These are phyloP conservation scores for Paraphaeosphaeria minitans DNA, from an alignment of 2,329 filamentous ascomycete genomes.

Conservation along the genomic window DNA sequence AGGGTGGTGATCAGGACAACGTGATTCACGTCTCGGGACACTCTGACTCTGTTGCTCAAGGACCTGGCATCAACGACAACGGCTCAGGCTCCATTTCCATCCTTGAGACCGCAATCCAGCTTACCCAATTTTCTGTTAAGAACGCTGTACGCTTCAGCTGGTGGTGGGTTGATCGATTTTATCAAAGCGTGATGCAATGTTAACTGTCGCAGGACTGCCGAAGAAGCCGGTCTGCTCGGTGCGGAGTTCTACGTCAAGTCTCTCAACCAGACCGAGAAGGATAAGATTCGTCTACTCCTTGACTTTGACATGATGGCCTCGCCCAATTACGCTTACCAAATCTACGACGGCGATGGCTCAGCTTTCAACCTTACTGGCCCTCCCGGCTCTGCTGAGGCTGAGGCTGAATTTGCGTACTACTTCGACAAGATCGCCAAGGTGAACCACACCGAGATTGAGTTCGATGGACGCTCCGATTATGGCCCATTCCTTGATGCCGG, in stretches of 20 bases:
- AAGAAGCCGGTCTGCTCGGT: conserved; percentile 68
- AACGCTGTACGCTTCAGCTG: conserved; percentile 70
- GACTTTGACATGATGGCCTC: conserved; percentile 75
- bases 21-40: conserved; percentile 64
- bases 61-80: conserved; percentile 79
- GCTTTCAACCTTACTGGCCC: conserved; percentile 61
- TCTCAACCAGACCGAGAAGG: conserved; percentile 55
- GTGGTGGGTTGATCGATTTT: conserved; percentile 14
- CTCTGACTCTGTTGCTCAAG: conserved; percentile 64
- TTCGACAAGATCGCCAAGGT: conserved; percentile 35
- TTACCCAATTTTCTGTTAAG: conserved; percentile 74
- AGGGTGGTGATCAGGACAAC: conserved; percentile 63
- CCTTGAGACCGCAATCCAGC: conserved; percentile 63
- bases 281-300: conserved; percentile 69
- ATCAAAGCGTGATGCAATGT: not conserved
- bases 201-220: conserved; percentile 56
- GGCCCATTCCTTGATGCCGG: conserved; percentile 74
- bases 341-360: conserved; percentile 64
- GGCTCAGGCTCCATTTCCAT: conserved; percentile 69
- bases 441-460: conserved; percentile 68
- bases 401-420: conserved; percentile 59
- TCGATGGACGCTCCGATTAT: conserved; percentile 81
- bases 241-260: conserved; percentile 61
- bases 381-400: conserved; percentile 70
- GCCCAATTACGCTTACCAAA: conserved; percentile 62